A percentile compares a stretch with the other conserved stretches of the same genome.
Conservation (phyloP, 768 basidiomycete genomes). For the Boletus eberwhitei region DNA sequence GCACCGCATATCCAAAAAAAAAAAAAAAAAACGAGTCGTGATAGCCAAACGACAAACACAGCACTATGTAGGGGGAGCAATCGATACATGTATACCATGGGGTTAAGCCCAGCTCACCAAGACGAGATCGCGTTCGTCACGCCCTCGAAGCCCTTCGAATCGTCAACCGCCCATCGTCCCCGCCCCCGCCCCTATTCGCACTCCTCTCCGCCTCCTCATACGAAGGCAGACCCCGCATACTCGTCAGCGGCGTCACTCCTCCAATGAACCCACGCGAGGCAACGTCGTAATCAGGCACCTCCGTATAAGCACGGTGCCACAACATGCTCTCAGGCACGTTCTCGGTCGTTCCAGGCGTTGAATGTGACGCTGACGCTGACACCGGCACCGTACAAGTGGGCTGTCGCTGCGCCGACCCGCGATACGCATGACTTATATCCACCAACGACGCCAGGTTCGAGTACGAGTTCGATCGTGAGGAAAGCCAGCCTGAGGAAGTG, state of each 20-base stretch:
- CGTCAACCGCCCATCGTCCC: conserved; percentile 10
- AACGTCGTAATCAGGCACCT: conserved; percentile 83
- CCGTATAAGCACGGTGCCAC: conserved; percentile 63
- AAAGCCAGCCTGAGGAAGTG: conserved; percentile 40
- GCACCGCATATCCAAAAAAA: too few relatives aligned
- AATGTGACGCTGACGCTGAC: background rate
- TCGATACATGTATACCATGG: too few relatives aligned
- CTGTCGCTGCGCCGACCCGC: conserved; percentile 2
- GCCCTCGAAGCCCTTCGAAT: background rate
- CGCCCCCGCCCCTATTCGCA: background rate
- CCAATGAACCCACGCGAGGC: conserved; percentile 88
- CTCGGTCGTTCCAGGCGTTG: conserved; percentile 8
- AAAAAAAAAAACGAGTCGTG: too few relatives aligned
- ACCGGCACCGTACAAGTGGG: background rate
- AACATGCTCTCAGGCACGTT: conserved; percentile 33
- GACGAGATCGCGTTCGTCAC: background rate
- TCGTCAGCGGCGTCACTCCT: conserved; percentile 81
- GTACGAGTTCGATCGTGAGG: conserved; percentile 36
- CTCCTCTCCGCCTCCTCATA: conserved; percentile 67
- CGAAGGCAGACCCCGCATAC: conserved; percentile 74
- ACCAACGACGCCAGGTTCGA: conserved; percentile 19
- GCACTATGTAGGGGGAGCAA: too few relatives aligned
- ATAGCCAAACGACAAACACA: too few relatives aligned
- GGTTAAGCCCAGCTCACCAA: background rate
- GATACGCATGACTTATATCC: conserved; percentile 2